Evolutionary conservation across 2,329 filamentous ascomycete species (phyloP).

Genomic region (Trichoderma sp.): DNA sequence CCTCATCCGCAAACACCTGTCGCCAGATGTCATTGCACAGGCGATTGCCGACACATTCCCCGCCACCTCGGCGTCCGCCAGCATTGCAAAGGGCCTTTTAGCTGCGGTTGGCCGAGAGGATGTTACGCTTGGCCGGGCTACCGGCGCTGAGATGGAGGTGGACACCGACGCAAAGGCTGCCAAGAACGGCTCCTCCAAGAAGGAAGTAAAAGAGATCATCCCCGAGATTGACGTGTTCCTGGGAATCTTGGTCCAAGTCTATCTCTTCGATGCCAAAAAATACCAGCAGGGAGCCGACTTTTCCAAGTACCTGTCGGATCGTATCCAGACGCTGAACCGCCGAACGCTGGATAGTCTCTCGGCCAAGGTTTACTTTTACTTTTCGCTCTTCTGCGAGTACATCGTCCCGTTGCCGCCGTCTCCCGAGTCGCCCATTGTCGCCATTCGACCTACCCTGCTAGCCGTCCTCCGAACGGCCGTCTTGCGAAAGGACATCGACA

Average conservation of each 20-base stretch:
- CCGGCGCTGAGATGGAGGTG: conserved; percentile 68
- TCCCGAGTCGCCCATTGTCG: conserved; percentile 79
- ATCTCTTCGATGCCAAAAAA: conserved; percentile 81
- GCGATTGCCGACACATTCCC: conserved; percentile 80
- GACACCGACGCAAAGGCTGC: conserved; percentile 57
- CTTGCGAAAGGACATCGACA: conserved; percentile 92
- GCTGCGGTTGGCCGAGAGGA: conserved; percentile 65
- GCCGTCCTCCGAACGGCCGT: conserved; percentile 92
- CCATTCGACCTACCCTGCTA: conserved; percentile 81
- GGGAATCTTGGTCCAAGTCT: conserved; percentile 80
- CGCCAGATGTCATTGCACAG: conserved; percentile 74
- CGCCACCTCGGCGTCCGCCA: conserved; percentile 56
- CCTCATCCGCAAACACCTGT: conserved; percentile 87
- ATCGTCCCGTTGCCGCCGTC: conserved; percentile 84
- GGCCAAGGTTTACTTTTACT: conserved; percentile 98
- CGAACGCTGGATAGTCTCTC: conserved; percentile 91
- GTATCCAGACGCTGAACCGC: conserved; percentile 85
- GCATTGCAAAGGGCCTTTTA: conserved; percentile 67
- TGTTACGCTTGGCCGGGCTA: conserved; percentile 58
- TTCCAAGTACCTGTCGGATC: conserved; percentile 77
- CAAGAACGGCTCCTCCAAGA: conserved; percentile 57
- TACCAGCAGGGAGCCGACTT: conserved; percentile 79
- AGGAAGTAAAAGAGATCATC: conserved; percentile 70
- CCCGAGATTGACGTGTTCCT: conserved; percentile 89
- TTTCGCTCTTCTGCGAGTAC: conserved; percentile 91